Conservation (phyloP, 2,329 filamentous ascomycete genomes). For the Aureobasidium sp. region DNA sequence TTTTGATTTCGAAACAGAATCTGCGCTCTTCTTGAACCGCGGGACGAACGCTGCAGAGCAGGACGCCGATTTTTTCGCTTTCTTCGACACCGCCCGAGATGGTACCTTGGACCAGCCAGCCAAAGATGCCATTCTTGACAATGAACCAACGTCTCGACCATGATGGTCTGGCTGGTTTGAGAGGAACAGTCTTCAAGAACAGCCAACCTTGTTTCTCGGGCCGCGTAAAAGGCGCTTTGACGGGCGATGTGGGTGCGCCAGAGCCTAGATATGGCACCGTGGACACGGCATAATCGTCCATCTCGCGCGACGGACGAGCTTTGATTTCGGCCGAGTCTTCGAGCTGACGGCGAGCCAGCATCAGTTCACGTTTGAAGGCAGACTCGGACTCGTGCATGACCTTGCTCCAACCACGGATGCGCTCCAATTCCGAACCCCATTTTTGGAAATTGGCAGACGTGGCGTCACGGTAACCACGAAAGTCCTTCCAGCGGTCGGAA, state of each 20-base stretch:
- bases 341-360: constrained; percentile 69
- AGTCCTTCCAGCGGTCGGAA: constrained; percentile 79
- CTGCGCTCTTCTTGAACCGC: constrained; percentile 86
- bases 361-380: constrained; percentile 71
- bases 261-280: constrained; percentile 80
- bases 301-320: constrained; percentile 75
- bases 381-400: constrained; percentile 90
- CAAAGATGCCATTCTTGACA: constrained; percentile 90
- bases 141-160: constrained; percentile 96
- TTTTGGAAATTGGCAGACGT: constrained; percentile 53
- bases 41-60: constrained; percentile 86
- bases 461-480: constrained; percentile 62
- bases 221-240: constrained; percentile 43
- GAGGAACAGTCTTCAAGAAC: constrained; percentile 69
- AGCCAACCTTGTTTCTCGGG: constrained; percentile 91
- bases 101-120: constrained; percentile 76
- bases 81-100: constrained; percentile 81
- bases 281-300: constrained; percentile 85
- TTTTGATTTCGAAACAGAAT: constrained; percentile 98
- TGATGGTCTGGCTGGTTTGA: constrained; percentile 79
- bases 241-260: constrained; percentile 41
- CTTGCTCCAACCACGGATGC: constrained; percentile 83
- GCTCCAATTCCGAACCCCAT: constrained; percentile 75
- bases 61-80: constrained; percentile 88
- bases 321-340: constrained; percentile 64